Base-by-base conservation (phyloP, 176 grass and related monocot genomes). In the Tillandsia leiboldiana region DNA sequence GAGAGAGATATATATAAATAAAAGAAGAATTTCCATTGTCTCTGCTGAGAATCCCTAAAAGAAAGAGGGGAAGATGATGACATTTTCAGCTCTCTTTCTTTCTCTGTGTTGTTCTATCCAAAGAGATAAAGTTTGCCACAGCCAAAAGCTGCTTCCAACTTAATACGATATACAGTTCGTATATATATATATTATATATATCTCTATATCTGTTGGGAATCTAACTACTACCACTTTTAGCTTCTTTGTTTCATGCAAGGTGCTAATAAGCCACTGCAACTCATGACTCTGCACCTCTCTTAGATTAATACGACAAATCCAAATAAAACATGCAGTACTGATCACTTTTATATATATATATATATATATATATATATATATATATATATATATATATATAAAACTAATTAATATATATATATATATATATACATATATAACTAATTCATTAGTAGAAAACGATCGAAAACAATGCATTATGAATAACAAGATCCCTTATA, bases 331-430 rank as follows among this genome's bases (percentile, higher is more conserved):
- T 9, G 59, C 1, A 18, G 59, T 2, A 18, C 27, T 50, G 52
- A 70, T 73, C 82, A 77, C 65, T 64, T 24, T 24, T 24, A 24
- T 24, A 24, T 24, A 65, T 62, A 63, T 51, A 65, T 23, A 63
- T 63, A 82, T 29, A 82, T 64, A 78, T 72, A 66, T 47, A 76
- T 75, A 79, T 78, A 79, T 79, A 79, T 75, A 87, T 80, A 76
- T 12, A 68, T 42, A 42, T 24, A 24, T 24, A 24, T 24, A 66
- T 33, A 76, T 75, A 79, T 78, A 79, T 79, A 79, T 75, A 87
- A n/a, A n/a, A n/a, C n/a, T n/a, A n/a, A n/a, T n/a, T n/a, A n/a
- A n/a, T n/a, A n/a, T 79, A 79, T 75, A 87, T 80, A 76, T 12
- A 66, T 33, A 76, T 75, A 79, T 78, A 79, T 79, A 79, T 75